These are phyloP conservation scores for Phytophthora syringae DNA, from an alignment of 352 stramenopile species.

Conservation along the genomic window DNA sequence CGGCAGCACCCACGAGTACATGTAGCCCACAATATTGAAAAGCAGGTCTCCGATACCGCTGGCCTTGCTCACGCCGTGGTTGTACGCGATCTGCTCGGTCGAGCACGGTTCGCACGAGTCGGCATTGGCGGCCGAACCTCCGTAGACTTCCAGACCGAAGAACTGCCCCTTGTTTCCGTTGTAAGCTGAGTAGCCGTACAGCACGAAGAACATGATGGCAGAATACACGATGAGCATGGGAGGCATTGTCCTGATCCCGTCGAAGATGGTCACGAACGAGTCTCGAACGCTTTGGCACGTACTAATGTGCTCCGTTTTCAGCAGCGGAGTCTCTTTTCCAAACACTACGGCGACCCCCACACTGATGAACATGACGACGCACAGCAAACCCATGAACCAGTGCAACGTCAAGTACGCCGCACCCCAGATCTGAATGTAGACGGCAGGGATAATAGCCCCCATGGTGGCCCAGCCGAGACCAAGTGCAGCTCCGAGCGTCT, in stretches of 20 bases:
- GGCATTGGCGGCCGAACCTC: constrained; percentile 36
- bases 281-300: constrained; percentile 24
- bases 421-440: constrained; percentile 48
- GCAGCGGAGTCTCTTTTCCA: constrained; percentile 44
- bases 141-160: constrained; percentile 33
- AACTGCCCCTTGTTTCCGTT: constrained; percentile 76
- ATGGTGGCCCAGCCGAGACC: constrained; percentile 35
- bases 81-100: constrained; percentile 42
- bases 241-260: constrained; percentile 47
- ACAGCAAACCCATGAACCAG: constrained; percentile 47
- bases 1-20: constrained; percentile 50
- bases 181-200: constrained; percentile 71
- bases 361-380: constrained; percentile 41
- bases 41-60: constrained; percentile 42
- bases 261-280: constrained; percentile 47
- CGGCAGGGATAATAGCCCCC: constrained; percentile 39
- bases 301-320: constrained; percentile 13
- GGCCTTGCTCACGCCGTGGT: constrained; percentile 57
- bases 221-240: constrained; percentile 44
- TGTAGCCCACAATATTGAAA: constrained; percentile 44
- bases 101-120: constrained; percentile 42
- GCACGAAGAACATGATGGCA: constrained; percentile 52
- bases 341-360: constrained; percentile 33
- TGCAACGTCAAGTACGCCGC: constrained; percentile 43
- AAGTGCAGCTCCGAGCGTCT: constrained; percentile 42